Evolutionary conservation across 768 basidiomycete genomes (phyloP).

Genomic region (Infundibulicybe gibba): DNA sequence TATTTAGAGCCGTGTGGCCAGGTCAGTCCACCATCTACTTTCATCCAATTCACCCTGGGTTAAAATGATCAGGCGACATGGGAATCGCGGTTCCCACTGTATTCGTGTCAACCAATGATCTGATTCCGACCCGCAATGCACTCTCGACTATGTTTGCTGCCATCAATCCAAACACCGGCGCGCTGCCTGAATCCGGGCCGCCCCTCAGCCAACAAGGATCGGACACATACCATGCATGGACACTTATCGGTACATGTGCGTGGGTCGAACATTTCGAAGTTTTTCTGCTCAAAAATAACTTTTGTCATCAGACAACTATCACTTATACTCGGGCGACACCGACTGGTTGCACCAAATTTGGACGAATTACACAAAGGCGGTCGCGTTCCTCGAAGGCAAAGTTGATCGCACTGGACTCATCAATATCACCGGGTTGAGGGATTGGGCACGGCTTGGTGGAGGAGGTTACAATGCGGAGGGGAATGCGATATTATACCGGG

Average conservation of each 20-base stretch:
- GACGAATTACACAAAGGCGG: slow-evolving; percentile 55
- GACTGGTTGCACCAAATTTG: slow-evolving; percentile 48
- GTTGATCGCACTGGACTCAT: slow-evolving; percentile 47
- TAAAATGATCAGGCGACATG: slow-evolving; percentile 43
- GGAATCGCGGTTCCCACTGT: slow-evolving; percentile 59
- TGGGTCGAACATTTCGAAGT: not conserved
- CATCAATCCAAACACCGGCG: slow-evolving; percentile 49
- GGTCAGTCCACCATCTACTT: slow-evolving; percentile 20
- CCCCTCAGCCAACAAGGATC: slow-evolving; percentile 42
- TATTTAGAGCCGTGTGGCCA: slow-evolving; percentile 51
- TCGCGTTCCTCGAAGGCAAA: slow-evolving; percentile 49
- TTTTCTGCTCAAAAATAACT: slow-evolving; percentile 1
- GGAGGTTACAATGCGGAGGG: slow-evolving; percentile 56
- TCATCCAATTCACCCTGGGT: too few relatives aligned
- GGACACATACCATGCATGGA: slow-evolving; percentile 60
- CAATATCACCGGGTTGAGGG: slow-evolving; percentile 51
- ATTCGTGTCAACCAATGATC: slow-evolving; percentile 60
- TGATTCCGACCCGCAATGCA: slow-evolving; percentile 52
- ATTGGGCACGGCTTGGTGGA: slow-evolving; percentile 55
- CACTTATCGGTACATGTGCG: slow-evolving; percentile 52
- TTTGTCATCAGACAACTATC: slow-evolving; percentile 49
- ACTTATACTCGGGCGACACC: slow-evolving; percentile 48
- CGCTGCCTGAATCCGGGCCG: slow-evolving; percentile 51
- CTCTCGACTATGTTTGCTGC: slow-evolving; percentile 55
- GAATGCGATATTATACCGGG: slow-evolving; percentile 51